A percentile compares a stretch with the other conserved stretches of the same genome.
Conservation (phyloP, 2,329 filamentous ascomycete species). For the Cyphellophora europaea region DNA sequence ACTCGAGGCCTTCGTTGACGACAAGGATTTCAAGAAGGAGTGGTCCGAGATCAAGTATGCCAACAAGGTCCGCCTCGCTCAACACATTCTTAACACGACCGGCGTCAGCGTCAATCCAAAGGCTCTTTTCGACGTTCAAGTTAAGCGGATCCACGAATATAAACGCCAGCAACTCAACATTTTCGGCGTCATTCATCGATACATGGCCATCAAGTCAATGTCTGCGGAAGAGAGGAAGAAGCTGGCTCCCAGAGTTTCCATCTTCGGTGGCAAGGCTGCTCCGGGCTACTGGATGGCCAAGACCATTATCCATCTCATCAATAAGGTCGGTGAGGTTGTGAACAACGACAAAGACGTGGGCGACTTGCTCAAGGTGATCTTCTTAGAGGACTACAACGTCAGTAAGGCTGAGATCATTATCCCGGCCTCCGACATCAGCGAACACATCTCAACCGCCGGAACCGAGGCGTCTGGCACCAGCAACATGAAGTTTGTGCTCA, state of each 20-base stretch:
- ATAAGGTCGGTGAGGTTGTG: slow-evolving; percentile 78
- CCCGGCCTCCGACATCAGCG: slow-evolving; percentile 90
- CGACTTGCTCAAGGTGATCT: slow-evolving; percentile 92
- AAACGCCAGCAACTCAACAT: slow-evolving; percentile 99
- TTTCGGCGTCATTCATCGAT: slow-evolving; percentile 93
- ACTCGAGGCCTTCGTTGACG: slow-evolving; percentile 72
- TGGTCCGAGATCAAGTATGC: slow-evolving; percentile 95
- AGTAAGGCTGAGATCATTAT: slow-evolving; percentile 97
- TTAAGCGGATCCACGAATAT: slow-evolving; percentile 99
- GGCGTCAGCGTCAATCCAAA: slow-evolving; percentile 77
- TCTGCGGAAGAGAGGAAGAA: slow-evolving; percentile 76
- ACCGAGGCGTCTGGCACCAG: slow-evolving; percentile 83
- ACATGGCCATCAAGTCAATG: slow-evolving; percentile 81
- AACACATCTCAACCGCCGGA: slow-evolving; percentile 96
- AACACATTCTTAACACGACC: slow-evolving; percentile 76
- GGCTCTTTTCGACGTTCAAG: slow-evolving; percentile 90
- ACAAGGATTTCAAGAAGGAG: slow-evolving; percentile 83
- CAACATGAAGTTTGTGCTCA: slow-evolving; percentile 99
- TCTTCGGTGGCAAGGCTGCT: slow-evolving; percentile 96
- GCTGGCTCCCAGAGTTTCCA: slow-evolving; percentile 76
- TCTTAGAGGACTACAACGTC: slow-evolving; percentile 97
- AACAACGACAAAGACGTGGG: slow-evolving; percentile 90
- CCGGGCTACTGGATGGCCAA: slow-evolving; percentile 99
- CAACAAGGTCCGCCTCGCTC: slow-evolving; percentile 87
- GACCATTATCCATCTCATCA: slow-evolving; percentile 94